phyloP scores from a whole-genome alignment of 2,329 filamentous ascomycete genomes.

The Aspergillus clavatus region DNA sequence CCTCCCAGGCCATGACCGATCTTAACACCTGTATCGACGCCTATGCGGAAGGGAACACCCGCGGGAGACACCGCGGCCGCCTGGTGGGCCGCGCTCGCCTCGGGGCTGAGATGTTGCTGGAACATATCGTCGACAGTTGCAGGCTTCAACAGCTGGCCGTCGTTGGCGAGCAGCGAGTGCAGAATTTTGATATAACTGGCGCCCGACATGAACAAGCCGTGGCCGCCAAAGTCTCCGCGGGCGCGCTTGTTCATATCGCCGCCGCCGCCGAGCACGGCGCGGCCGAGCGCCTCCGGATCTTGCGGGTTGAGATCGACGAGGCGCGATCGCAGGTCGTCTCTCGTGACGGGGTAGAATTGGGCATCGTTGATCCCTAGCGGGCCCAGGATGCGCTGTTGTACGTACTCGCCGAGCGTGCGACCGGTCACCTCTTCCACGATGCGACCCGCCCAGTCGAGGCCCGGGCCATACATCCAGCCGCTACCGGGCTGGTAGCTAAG shows the following conservation, averaged over 20 bases:
- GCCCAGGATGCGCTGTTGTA: constrained; percentile 43
- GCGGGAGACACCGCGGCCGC: constrained; percentile 27
- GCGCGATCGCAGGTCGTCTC: constrained; percentile 32
- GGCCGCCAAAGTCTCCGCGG: constrained; percentile 41
- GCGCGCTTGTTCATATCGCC: constrained; percentile 30
- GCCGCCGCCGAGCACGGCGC: constrained; percentile 32
- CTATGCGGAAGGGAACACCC: constrained; percentile 36
- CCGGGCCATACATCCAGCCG: constrained; percentile 48
- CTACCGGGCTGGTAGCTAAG: constrained; percentile 50
- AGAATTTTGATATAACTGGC: constrained; percentile 29
- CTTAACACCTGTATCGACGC: constrained; percentile 28
- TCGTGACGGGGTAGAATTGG: constrained; percentile 38
- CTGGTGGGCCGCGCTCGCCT: constrained; percentile 24
- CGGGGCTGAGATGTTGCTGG: constrained; percentile 22
- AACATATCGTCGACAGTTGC: constrained; percentile 27
- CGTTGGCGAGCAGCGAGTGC: constrained; percentile 26
- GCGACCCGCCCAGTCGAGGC: constrained; percentile 51
- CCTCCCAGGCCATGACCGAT: constrained; percentile 42
- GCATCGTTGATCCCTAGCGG: constrained; percentile 43
- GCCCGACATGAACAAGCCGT: constrained; percentile 38
- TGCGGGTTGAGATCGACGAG: constrained; percentile 38
- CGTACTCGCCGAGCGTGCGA: constrained; percentile 39
- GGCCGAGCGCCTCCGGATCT: constrained; percentile 35
- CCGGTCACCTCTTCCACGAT: constrained; percentile 48
- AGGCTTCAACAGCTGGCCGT: constrained; percentile 26